Evolutionary conservation across 2,329 filamentous ascomycete species (phyloP), one percentile per base, ranked within the genome.

Genomic region (Rhinocladiella mackenziei): DNA sequence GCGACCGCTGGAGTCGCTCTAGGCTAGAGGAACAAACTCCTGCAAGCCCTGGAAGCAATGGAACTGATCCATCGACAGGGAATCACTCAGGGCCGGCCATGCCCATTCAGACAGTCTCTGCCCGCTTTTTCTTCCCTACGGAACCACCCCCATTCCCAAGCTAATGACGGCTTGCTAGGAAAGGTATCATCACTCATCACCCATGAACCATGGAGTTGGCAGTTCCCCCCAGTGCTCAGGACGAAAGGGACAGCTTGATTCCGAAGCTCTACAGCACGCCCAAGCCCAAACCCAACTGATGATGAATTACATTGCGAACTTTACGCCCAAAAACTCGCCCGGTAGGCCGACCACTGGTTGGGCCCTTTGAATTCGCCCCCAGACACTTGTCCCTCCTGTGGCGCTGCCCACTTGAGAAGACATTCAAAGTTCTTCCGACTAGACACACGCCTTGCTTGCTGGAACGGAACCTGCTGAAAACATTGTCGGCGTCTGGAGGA

Each of bases 321-420:
- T 39, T 20, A 41, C 34, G 39, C 43, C 36, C 38, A 41, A 35
- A 43, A 25, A 5, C 39, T 30, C 22, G 37, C 33, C 34, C 43
- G 37, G 32, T 45, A 45, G 45, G 37, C 44, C 45, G 44, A 39
- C 49, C 41, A 43, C 36, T 51, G 38, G 33, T 42, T 32, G 44
- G 32, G 22, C 34, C 33, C 26, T 29, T 30, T 18, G 40, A 25
- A 43, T 35, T 34, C 37, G 28, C 37, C 41, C 41, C 45, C 40
- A 45, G 45, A 39, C 48, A 41, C 43, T n/a, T 40, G 50, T 50
- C 50, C 48, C 43, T 46, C 42, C 39, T 53, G 50, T 53, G 50
- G 50, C 50, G 50, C 43, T 47, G 45, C 39, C 45, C 46, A 45
- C 43, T 33, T 43, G 29, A 36, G 32, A 47, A 47, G 43, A 39